These are phyloP conservation scores for Didymosphaeria variabile DNA, from an alignment of 2,329 filamentous ascomycete genomes.

Conservation along the genomic window DNA sequence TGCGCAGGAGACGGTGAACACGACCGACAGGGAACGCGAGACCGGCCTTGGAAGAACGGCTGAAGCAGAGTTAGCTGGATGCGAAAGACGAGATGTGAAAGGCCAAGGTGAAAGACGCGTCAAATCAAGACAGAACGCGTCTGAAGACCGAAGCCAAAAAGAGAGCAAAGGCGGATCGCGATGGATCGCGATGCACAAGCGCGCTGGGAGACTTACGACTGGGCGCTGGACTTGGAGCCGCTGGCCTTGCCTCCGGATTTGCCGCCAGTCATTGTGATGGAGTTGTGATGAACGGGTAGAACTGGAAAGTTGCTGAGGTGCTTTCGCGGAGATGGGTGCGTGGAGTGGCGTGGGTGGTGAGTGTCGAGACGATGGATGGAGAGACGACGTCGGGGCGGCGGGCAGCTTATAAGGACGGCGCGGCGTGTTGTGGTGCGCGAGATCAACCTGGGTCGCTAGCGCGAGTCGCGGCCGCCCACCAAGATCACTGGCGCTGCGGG, in stretches of 20 bases:
- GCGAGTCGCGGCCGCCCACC: slow-evolving; percentile 34
- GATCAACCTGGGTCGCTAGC: slow-evolving; percentile 50
- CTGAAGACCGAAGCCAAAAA: slow-evolving; percentile 14
- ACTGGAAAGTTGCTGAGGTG: slow-evolving; percentile 34
- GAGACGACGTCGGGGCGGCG: slow-evolving; percentile 49
- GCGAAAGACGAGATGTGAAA: slow-evolving; percentile 16
- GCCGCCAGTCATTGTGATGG: slow-evolving; percentile 97
- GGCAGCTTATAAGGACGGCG: slow-evolving; percentile 52
- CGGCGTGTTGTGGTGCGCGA: slow-evolving; percentile 52
- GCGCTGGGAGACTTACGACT: slow-evolving; percentile 78
- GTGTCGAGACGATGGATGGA: slow-evolving; percentile 52
- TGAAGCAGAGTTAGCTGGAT: slow-evolving; percentile 57
- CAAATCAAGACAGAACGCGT: slow-evolving; percentile 39
- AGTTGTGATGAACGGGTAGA: slow-evolving; percentile 32
- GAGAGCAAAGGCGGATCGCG: slow-evolving; percentile 18
- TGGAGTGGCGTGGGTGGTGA: slow-evolving; percentile 35
- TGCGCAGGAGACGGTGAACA: slow-evolving; percentile 98
- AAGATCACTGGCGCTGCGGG: slow-evolving; percentile 31
- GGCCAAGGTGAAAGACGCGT: slow-evolving; percentile 52
- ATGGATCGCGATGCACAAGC: slow-evolving; percentile 23
- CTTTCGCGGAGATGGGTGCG: slow-evolving; percentile 22
- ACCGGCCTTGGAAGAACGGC: slow-evolving; percentile 98
- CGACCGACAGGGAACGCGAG: slow-evolving; percentile 98
- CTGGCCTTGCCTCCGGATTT: slow-evolving; percentile 99
- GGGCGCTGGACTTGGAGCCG: slow-evolving; percentile 93